phyloP scores from a whole-genome alignment of 2,329 filamentous ascomycete genomes.

The Fusarium paranaense region DNA sequence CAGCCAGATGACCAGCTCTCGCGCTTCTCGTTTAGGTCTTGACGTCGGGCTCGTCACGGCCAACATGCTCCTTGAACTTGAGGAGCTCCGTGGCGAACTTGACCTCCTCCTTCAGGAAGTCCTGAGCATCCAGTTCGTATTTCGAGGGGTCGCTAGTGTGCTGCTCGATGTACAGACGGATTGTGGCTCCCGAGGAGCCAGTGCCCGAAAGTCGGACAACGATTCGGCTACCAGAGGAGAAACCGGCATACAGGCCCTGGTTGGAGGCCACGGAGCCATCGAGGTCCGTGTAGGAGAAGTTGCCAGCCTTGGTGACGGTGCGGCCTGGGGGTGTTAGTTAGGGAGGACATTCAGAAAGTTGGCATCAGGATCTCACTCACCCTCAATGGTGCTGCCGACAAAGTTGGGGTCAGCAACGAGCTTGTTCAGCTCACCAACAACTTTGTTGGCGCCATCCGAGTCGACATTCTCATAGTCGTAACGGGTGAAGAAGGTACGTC shows the following conservation, averaged over 20 bases:
- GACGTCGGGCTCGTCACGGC: conserved; percentile 93
- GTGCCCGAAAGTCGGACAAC: conserved; percentile 96
- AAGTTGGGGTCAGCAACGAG: conserved; percentile 81
- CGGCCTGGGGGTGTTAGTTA: conserved; percentile 62
- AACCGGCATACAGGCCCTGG: conserved; percentile 95
- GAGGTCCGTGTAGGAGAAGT: conserved; percentile 99
- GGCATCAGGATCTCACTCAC: conserved; percentile 53
- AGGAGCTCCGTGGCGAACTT: conserved; percentile 85
- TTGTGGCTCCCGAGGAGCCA: conserved; percentile 94
- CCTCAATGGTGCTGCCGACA: conserved; percentile 83
- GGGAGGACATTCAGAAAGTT: neutral
- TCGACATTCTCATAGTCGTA: conserved; percentile 99
- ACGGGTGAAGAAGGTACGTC: conserved; percentile 98
- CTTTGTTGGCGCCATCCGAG: conserved; percentile 89
- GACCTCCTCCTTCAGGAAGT: conserved; percentile 92
- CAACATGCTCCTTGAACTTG: conserved; percentile 94
- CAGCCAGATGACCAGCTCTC: neutral
- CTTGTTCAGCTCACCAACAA: conserved; percentile 83
- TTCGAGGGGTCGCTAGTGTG: conserved; percentile 85
- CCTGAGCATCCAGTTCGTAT: conserved; percentile 87
- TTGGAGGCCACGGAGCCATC: conserved; percentile 95
- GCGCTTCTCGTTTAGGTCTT: conserved; percentile 75
- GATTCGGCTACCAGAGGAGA: conserved; percentile 93
- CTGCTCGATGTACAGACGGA: conserved; percentile 97
- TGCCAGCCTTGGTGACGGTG: conserved; percentile 89